phyloP scores from a whole-genome alignment of 129 eudicot genomes.

The Oenanthe sinensis region DNA sequence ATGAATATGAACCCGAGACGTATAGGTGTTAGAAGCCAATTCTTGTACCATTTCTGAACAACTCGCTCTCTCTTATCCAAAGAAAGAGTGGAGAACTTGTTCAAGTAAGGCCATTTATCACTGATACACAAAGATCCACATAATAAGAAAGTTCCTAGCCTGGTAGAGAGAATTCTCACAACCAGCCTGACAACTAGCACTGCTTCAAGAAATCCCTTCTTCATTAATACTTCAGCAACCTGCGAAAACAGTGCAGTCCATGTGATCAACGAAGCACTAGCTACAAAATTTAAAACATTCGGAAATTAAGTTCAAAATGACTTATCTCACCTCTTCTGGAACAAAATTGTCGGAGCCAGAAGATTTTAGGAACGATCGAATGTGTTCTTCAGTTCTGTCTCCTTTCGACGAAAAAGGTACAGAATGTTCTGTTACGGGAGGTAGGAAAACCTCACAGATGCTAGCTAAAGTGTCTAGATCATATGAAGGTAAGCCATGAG shows the following conservation, averaged over 20 bases:
- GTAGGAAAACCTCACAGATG: constrained; percentile 53
- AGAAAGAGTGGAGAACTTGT: constrained; percentile 44
- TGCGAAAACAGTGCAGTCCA: not conserved
- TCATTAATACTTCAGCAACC: constrained; percentile 40
- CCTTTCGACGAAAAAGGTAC: not conserved
- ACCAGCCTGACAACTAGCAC: constrained; percentile 41
- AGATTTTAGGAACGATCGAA: constrained; percentile 31
- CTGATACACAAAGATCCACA: constrained; percentile 51
- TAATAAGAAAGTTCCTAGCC: constrained; percentile 61
- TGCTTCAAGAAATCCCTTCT: constrained; percentile 53
- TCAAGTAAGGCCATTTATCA: constrained; percentile 52
- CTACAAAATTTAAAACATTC: not conserved
- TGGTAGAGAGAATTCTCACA: constrained; percentile 38
- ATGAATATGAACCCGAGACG: constrained; percentile 40
- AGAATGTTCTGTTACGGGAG: constrained; percentile 35
- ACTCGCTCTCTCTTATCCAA: constrained; percentile 57
- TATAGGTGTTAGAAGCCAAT: constrained; percentile 45
- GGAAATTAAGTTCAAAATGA: not conserved
- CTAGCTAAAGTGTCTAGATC: constrained; percentile 45
- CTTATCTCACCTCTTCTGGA: constrained; percentile 59
- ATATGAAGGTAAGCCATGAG: constrained; percentile 34
- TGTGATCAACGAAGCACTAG: not conserved
- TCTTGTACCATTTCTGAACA: constrained; percentile 56
- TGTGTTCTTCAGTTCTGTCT: constrained; percentile 19
- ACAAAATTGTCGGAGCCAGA: constrained; percentile 58